Conservation (phyloP, 1,139 yeast species). For the Hemisphaericaspora xylofermentans region DNA sequence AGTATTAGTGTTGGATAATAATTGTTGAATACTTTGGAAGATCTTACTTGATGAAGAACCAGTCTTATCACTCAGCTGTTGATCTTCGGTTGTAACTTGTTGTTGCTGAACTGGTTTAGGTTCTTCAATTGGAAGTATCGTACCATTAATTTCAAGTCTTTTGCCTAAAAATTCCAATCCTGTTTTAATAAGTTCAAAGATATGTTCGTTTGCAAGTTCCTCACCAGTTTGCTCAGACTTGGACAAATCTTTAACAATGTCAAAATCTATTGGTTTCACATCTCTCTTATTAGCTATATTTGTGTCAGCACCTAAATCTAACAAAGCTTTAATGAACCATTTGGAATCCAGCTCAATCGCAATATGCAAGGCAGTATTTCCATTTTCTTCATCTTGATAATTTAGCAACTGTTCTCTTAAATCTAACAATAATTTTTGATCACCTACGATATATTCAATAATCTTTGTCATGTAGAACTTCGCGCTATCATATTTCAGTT, state of each 20-base stretch:
- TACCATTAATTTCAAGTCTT: constrained; percentile 25
- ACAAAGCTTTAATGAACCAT: constrained; percentile 74
- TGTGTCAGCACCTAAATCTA: constrained; percentile 87
- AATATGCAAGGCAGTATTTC: constrained; percentile 85
- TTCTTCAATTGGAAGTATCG: constrained; percentile 22
- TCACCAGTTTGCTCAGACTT: constrained; percentile 15
- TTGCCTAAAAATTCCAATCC: constrained; percentile 35
- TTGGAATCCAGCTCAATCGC: constrained; percentile 88
- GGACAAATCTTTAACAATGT: constrained; percentile 45
- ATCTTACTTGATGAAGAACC: constrained; percentile 29
- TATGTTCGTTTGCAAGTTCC: constrained; percentile 26
- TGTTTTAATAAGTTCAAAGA: constrained; percentile 37
- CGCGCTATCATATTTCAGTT: constrained; percentile 31
- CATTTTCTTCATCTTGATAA: constrained; percentile 69
- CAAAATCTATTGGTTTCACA: constrained; percentile 82
- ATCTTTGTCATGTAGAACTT: constrained; percentile 76
- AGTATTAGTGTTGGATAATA: constrained; percentile 36
- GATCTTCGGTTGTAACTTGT: constrained; percentile 8
- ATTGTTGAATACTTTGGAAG: constrained; percentile 43
- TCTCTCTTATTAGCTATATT: constrained; percentile 80
- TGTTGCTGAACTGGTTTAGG: constrained; percentile 14
- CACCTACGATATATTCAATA: constrained; percentile 73
- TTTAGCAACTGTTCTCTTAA: constrained; percentile 69
- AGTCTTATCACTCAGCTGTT: constrained; percentile 4
- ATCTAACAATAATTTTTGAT: constrained; percentile 53